A percentile compares a stretch with the other conserved stretches of the same genome.
These are phyloP conservation scores for Peronospora farinosa DNA, from an alignment of 352 stramenopile species.

Conservation along the genomic window DNA sequence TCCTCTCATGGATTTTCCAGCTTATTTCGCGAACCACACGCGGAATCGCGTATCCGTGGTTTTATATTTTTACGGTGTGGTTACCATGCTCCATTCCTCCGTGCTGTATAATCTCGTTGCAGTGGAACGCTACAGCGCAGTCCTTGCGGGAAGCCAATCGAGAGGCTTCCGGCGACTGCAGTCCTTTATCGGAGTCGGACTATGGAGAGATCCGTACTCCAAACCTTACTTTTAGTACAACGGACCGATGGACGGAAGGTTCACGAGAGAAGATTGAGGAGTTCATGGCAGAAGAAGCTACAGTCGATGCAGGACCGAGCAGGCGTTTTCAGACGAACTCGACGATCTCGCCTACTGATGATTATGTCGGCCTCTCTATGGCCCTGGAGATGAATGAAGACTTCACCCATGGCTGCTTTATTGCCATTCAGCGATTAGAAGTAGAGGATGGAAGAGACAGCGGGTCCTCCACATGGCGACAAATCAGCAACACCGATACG, in stretches of 20 bases:
- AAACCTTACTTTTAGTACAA: conserved; percentile 68
- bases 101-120: conserved; percentile 81
- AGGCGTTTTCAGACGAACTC: conserved; percentile 24
- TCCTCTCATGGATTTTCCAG: conserved; percentile 80
- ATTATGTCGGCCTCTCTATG: conserved; percentile 80
- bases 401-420: conserved; percentile 67
- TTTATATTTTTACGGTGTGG: conserved; percentile 87
- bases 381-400: conserved; percentile 76
- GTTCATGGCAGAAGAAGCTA: conserved; percentile 33
- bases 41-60: conserved; percentile 81
- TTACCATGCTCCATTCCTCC: conserved; percentile 78
- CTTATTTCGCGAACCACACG: conserved; percentile 55
- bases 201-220: conserved; percentile 76
- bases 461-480: conserved; percentile 43
- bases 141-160: conserved; percentile 58
- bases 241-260: conserved; percentile 52
- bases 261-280: conserved; percentile 41
- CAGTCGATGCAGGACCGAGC: conserved; percentile 21
- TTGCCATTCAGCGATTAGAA: conserved; percentile 67
- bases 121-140: conserved; percentile 84
- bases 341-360: conserved; percentile 35
- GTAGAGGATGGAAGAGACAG: conserved; percentile 27
- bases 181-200: conserved; percentile 46
- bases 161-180: conserved; percentile 39
- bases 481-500: conserved; percentile 80